A percentile compares a stretch with the other conserved stretches of the same genome.
These are phyloP conservation scores for Termitomyces titanicus DNA, from an alignment of 768 basidiomycete species.

Conservation along the genomic window DNA sequence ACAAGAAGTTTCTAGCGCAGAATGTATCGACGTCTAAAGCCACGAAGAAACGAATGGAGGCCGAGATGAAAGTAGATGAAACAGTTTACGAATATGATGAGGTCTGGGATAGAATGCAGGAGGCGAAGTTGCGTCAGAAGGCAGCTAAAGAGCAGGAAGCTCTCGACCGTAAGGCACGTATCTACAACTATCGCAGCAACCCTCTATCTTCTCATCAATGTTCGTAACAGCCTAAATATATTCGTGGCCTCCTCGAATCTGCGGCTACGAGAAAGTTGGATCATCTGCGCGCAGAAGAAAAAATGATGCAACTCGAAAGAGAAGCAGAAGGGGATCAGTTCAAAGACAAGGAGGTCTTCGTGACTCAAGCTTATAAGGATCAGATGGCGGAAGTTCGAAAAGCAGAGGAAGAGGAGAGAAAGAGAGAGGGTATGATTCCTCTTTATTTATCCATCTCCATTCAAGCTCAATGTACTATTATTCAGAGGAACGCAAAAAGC, in stretches of 20 bases:
- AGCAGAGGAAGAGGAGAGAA: conserved; percentile 91
- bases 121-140: conserved; percentile 72
- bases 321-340: conserved; percentile 93
- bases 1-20: conserved; percentile 56
- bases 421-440: conserved; percentile 69
- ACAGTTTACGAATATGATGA: conserved; percentile 95
- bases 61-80: conserved; percentile 73
- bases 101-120: conserved; percentile 95
- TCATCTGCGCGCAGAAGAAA: conserved; percentile 91
- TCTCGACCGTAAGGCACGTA: conserved; percentile 71
- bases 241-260: conserved; percentile 68
- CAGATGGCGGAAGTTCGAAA: conserved; percentile 90
- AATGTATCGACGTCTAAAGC: conserved; percentile 59
- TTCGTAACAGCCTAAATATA: conserved; percentile 82
- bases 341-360: conserved; percentile 93
- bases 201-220: conserved; percentile 11
- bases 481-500: conserved; percentile 59
- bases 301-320: conserved; percentile 92
- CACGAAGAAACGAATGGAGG: conserved; percentile 71
- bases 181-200: not conserved
- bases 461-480: not conserved
- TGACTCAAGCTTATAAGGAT: conserved; percentile 95
- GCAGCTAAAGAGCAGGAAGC: conserved; percentile 72
- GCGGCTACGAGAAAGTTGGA: conserved; percentile 89
- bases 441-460: not conserved